Percentiles rank a stretch among this genome's conserved stretches.
These are phyloP conservation scores for Neurospora sp. DNA, from an alignment of 2,329 filamentous ascomycete genomes.

Conservation along the genomic window DNA sequence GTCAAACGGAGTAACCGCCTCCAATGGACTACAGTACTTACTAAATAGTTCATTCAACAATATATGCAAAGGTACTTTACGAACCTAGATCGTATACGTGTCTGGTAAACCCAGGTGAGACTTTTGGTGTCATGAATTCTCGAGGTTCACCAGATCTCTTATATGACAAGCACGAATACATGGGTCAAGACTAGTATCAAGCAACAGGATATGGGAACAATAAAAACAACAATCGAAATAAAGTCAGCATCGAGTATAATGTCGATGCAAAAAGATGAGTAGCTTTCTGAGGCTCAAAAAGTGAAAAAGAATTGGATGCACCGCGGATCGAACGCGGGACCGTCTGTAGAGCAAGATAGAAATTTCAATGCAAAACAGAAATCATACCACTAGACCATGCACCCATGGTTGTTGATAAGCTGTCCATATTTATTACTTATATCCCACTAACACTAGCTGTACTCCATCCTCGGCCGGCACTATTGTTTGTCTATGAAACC, in stretches of 20 bases:
- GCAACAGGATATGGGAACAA: neutral
- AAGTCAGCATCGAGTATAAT: neutral
- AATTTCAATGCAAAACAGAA: constrained; percentile 10
- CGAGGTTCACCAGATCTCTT: neutral
- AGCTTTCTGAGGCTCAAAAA: neutral
- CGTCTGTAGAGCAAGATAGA: constrained; percentile 5
- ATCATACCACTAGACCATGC: constrained; percentile 14
- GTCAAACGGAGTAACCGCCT: neutral
- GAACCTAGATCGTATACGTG: neutral
- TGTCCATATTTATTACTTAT: neutral
- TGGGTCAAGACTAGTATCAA: neutral
- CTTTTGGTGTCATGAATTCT: neutral
- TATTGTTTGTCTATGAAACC: neutral
- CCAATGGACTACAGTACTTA: neutral
- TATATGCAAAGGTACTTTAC: neutral
- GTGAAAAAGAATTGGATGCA: constrained; percentile 7
- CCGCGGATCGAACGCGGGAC: constrained; percentile 11
- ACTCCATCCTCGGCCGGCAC: neutral
- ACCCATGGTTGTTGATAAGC: constrained; percentile 1
- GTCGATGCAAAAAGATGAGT: neutral
- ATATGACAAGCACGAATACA: neutral
- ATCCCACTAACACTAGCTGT: neutral
- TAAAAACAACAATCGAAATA: neutral
- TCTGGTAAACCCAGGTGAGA: neutral
- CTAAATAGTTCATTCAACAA: neutral